phyloP scores from a whole-genome alignment of 192 early-diverging fungal species.

The Mortierella antarctica region DNA sequence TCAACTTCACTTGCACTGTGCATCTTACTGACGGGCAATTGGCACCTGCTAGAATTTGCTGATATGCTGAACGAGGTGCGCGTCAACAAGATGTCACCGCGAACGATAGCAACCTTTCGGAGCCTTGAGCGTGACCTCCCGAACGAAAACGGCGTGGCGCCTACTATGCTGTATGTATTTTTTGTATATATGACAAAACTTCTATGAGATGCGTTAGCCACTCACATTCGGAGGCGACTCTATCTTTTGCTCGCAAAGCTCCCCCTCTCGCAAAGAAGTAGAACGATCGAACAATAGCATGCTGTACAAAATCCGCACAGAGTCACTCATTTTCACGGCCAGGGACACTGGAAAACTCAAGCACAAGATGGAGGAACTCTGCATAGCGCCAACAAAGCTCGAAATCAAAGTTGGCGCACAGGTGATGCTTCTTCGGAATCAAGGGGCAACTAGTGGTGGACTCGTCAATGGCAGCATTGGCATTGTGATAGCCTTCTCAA shows the following conservation, averaged over 20 bases:
- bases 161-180: constrained; percentile 73
- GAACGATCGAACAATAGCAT: constrained; percentile 72
- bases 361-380: constrained; percentile 57
- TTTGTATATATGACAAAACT: background rate
- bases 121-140: constrained; percentile 54
- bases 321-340: constrained; percentile 54
- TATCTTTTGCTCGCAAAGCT: constrained; percentile 3
- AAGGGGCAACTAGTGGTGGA: constrained; percentile 30
- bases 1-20: background rate
- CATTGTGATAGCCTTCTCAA: constrained; percentile 58
- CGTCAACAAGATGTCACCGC: constrained; percentile 70
- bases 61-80: constrained; percentile 89
- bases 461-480: constrained; percentile 90
- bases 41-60: constrained; percentile 62
- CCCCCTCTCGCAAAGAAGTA: constrained; percentile 63
- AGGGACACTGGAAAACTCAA: constrained; percentile 50
- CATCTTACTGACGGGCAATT: background rate
- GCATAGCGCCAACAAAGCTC: constrained; percentile 71
- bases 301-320: constrained; percentile 65
- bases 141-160: constrained; percentile 63
- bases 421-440: constrained; percentile 88
- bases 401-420: constrained; percentile 82
- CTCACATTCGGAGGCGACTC: background rate
- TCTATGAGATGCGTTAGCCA: too few species aligned
- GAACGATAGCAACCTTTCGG: constrained; percentile 54